These are phyloP conservation scores for Escovopsis sp. DNA, from an alignment of 2,329 filamentous ascomycete genomes.

Conservation along the genomic window DNA sequence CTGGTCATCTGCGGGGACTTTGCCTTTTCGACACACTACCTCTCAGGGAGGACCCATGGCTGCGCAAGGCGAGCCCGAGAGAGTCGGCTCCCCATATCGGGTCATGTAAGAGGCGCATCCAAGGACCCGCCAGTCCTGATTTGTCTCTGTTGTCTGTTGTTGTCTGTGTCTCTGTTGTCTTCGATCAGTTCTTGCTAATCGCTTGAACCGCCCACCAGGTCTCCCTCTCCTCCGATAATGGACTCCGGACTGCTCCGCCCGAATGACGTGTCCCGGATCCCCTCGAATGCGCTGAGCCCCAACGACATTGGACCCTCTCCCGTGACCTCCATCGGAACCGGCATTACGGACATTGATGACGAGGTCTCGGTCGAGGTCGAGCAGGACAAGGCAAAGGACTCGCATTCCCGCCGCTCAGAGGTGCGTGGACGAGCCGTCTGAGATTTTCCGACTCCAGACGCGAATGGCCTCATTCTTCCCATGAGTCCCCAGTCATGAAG, in stretches of 20 bases:
- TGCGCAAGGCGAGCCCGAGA: constrained; percentile 35
- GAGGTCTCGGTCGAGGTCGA: constrained; percentile 49
- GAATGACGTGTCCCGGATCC: constrained; percentile 30
- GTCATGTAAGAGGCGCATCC: constrained; percentile 28
- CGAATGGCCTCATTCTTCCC: no score
- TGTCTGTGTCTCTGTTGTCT: no score
- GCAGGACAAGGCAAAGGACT: constrained; percentile 10
- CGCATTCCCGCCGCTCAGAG: constrained; percentile 14
- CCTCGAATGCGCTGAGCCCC: constrained; percentile 40
- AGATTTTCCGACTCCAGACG: no score
- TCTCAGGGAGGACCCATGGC: constrained; percentile 34
- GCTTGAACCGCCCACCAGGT: constrained; percentile 12
- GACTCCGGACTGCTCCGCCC: constrained; percentile 37
- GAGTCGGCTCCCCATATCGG: constrained; percentile 31
- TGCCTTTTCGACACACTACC: constrained; percentile 23
- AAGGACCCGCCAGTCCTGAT: no score
- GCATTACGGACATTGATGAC: constrained; percentile 72
- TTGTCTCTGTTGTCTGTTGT: no score
- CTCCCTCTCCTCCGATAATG: constrained; percentile 19
- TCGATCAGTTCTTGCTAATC: constrained; percentile 1
- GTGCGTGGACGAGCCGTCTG: constrained; percentile 8
- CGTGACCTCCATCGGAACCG: constrained; percentile 72
- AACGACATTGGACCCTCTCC: constrained; percentile 65
- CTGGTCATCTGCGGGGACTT: constrained; percentile 42
- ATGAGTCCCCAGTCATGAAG: no score